Conservation (phyloP, 352 stramenopile genomes). For the Globisporangium heterothallicum region DNA sequence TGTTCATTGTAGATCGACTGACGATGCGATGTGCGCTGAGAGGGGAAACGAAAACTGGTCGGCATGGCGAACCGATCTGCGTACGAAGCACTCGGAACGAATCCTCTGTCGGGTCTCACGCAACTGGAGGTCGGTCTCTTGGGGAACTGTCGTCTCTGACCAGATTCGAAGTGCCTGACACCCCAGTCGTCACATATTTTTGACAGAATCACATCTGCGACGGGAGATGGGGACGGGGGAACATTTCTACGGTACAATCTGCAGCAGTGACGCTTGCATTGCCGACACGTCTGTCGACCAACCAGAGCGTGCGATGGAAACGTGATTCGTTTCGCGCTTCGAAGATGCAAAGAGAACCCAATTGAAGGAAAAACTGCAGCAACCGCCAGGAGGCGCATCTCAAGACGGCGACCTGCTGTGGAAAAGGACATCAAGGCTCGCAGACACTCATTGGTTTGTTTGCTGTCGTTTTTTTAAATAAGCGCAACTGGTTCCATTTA, state of each 20-base stretch:
- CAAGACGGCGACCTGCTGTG: neutral
- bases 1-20: conserved; percentile 17
- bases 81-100: too few species aligned
- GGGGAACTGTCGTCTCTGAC: neutral
- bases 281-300: conserved; percentile 20
- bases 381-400: conserved; percentile 3
- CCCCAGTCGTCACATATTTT: conserved; percentile 17
- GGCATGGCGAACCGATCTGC: neutral
- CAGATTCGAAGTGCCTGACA: conserved; percentile 14
- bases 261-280: conserved; percentile 23
- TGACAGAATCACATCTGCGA: conserved; percentile 21
- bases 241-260: conserved; percentile 8
- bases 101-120: too few species aligned
- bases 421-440: too few species aligned
- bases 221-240: conserved; percentile 5
- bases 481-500: too few species aligned
- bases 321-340: conserved; percentile 1
- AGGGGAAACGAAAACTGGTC: conserved; percentile 5
- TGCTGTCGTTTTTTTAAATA: too few species aligned
- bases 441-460: neutral
- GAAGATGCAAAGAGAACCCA: conserved; percentile 1
- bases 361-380: neutral
- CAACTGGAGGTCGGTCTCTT: neutral
- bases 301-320: conserved; percentile 13
- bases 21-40: neutral